These are phyloP conservation scores for Talaromyces wortmannii DNA, from an alignment of 495 filamentous ascomycete species.

Conservation along the genomic window DNA sequence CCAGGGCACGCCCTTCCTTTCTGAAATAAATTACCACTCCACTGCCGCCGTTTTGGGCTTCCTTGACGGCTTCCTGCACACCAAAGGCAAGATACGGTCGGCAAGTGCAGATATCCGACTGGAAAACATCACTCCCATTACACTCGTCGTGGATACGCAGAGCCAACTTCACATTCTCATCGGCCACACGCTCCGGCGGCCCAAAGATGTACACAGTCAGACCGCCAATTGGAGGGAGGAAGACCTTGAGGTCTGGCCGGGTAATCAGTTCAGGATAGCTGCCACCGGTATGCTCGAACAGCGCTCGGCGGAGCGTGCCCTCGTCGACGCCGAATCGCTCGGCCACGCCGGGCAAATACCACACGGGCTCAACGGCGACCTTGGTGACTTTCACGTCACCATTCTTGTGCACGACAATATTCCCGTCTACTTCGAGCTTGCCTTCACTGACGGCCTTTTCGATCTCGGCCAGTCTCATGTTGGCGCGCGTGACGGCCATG, in stretches of 20 bases:
- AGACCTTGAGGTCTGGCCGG: slow-evolving; percentile 87
- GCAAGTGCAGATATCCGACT: slow-evolving; percentile 97
- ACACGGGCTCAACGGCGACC: slow-evolving; percentile 91
- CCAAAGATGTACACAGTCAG: slow-evolving; percentile 97
- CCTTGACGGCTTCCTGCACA: slow-evolving; percentile 92
- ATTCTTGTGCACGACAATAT: slow-evolving; percentile 72
- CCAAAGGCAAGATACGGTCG: slow-evolving; percentile 95
- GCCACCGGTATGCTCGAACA: slow-evolving; percentile 95
- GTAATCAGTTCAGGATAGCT: slow-evolving; percentile 92
- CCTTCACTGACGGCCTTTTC: slow-evolving; percentile 78
- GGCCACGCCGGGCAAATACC: slow-evolving; percentile 94
- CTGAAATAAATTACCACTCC: slow-evolving; percentile 99
- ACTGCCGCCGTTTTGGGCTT: slow-evolving; percentile 89
- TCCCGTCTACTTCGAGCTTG: slow-evolving; percentile 78
- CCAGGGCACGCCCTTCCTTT: slow-evolving; percentile 90
- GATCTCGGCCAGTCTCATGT: slow-evolving; percentile 95
- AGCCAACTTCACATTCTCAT: slow-evolving; percentile 76
- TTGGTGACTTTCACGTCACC: slow-evolving; percentile 95
- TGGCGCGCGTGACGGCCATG: slow-evolving; percentile 89
- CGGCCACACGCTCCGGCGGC: slow-evolving; percentile 85
- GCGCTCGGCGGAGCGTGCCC: slow-evolving; percentile 69
- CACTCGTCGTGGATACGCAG: slow-evolving; percentile 95
- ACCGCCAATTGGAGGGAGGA: slow-evolving; percentile 92
- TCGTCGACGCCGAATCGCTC: slow-evolving; percentile 95
- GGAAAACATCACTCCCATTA: slow-evolving; percentile 97